These are phyloP conservation scores for Aspergillus sclerotiicarbonarius DNA, from an alignment of 495 filamentous ascomycete genomes.

Conservation along the genomic window DNA sequence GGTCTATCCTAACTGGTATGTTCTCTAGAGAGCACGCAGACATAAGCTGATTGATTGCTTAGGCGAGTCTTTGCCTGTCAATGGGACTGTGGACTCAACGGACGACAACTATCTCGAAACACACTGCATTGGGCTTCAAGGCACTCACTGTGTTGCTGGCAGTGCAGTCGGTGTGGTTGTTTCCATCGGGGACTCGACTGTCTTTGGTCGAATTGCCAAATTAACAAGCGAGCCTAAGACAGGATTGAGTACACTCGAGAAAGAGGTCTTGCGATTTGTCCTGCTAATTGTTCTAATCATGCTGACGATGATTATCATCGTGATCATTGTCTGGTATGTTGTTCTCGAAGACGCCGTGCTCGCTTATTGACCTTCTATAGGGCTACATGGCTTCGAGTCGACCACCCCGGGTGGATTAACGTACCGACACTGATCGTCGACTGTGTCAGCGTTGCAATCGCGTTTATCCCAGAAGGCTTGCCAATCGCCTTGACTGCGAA, in stretches of 20 bases:
- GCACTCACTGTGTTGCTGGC: conserved; percentile 63
- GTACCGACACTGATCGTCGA: conserved; percentile 62
- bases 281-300: conserved; percentile 55
- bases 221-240: conserved; percentile 58
- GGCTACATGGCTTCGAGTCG: conserved; percentile 58
- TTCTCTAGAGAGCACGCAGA: not conserved
- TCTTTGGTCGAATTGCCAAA: conserved; percentile 65
- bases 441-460: conserved; percentile 62
- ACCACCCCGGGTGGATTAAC: conserved; percentile 62
- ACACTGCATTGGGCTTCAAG: conserved; percentile 64
- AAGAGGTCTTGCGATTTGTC: conserved; percentile 65
- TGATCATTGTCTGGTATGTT: conserved; percentile 57
- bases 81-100: conserved; percentile 54
- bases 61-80: conserved; percentile 59
- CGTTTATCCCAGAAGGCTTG: conserved; percentile 68
- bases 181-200: conserved; percentile 54
- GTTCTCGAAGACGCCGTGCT: conserved; percentile 7
- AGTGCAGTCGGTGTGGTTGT: conserved; percentile 59
- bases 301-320: conserved; percentile 51
- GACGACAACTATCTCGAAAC: conserved; percentile 72
- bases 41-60: conserved; percentile 2
- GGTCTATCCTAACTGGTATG: conserved; percentile 65
- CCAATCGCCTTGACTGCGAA: conserved; percentile 61
- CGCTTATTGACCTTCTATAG: conserved; percentile 15
- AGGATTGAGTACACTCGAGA: conserved; percentile 58